Percentiles rank a stretch among this genome's conserved stretches.
Conservation (phyloP, 768 basidiomycete species). For the Mycena galopus region DNA sequence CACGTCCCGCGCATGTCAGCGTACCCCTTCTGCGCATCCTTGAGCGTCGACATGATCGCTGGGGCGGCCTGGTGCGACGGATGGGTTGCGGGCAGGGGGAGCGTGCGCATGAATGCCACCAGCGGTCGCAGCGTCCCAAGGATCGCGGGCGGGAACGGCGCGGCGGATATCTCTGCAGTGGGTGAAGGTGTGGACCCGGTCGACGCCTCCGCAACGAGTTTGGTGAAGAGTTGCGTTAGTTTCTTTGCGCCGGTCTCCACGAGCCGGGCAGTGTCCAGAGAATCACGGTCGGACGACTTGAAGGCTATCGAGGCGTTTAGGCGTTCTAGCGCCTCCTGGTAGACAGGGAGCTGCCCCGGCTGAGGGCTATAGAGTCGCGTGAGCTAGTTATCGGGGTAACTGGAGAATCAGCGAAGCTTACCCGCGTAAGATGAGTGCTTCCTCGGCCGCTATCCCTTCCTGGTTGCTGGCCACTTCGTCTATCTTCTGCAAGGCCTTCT, state of each 20-base stretch:
- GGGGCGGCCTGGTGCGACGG: constrained; percentile 85
- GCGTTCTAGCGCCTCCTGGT: constrained; percentile 81
- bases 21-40: constrained; percentile 85
- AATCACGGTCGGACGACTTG: constrained; percentile 41
- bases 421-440: constrained; percentile 85
- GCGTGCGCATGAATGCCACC: constrained; percentile 75
- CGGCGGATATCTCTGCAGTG: constrained; percentile 66
- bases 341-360: constrained; percentile 70
- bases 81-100: constrained; percentile 84
- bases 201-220: constrained; percentile 88
- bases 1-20: constrained; percentile 90
- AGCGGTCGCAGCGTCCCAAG: constrained; percentile 71
- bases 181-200: constrained; percentile 78
- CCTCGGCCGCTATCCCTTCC: constrained; percentile 82
- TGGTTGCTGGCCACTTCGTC: constrained; percentile 83
- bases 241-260: constrained; percentile 89
- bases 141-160: constrained; percentile 68
- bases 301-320: constrained; percentile 62
- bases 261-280: constrained; percentile 64
- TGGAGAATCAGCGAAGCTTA: constrained; percentile 48
- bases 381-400: constrained; percentile 4
- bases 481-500: constrained; percentile 81
- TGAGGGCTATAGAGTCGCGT: constrained; percentile 68
- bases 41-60: constrained; percentile 72
- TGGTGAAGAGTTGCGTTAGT: constrained; percentile 85